phyloP scores from a whole-genome alignment of 768 basidiomycete species.

The Calocera viscosa region DNA sequence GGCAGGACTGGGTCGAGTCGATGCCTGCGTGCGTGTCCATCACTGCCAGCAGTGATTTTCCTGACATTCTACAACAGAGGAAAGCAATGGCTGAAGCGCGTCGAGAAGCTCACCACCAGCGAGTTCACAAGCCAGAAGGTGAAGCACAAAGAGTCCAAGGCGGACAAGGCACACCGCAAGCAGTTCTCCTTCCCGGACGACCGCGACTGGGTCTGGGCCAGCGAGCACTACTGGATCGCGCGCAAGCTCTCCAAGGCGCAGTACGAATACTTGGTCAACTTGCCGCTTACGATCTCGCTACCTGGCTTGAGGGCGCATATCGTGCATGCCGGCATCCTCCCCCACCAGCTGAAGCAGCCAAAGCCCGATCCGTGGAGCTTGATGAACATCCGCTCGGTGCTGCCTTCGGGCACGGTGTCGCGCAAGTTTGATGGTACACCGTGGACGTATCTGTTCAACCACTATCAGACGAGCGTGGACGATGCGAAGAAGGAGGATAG shows the following conservation, averaged over 20 bases:
- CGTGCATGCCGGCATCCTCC: slow-evolving; percentile 73
- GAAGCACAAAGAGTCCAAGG: slow-evolving; percentile 30
- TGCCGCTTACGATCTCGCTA: slow-evolving; percentile 63
- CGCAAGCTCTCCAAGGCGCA: slow-evolving; percentile 39
- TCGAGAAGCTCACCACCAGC: slow-evolving; percentile 25
- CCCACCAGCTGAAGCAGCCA: slow-evolving; percentile 56
- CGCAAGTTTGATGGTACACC: slow-evolving; percentile 37
- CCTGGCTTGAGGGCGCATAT: slow-evolving; percentile 64
- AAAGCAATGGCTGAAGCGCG: slow-evolving; percentile 24
- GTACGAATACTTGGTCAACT: slow-evolving; percentile 57
- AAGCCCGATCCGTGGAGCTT: slow-evolving; percentile 67
- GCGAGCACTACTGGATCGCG: slow-evolving; percentile 68
- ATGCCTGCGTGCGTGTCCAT: slow-evolving; percentile 18
- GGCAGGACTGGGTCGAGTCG: slow-evolving; percentile 64
- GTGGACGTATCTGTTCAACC: slow-evolving; percentile 68
- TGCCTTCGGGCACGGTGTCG: slow-evolving; percentile 33
- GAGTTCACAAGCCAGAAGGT: slow-evolving; percentile 19
- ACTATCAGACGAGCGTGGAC: slow-evolving; percentile 35
- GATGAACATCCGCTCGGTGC: slow-evolving; percentile 57
- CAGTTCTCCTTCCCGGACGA: slow-evolving; percentile 36
- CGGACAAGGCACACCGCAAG: slow-evolving; percentile 19
- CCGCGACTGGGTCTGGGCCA: slow-evolving; percentile 50
- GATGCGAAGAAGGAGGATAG: slow-evolving; percentile 18
- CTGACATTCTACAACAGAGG: slow-evolving; percentile 16
- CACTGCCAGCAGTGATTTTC: neutral